A percentile compares a stretch with the other conserved stretches of the same genome.
Evolutionary conservation across 2,329 filamentous ascomycete species (phyloP).

Genomic region (Cercospora beticola): DNA sequence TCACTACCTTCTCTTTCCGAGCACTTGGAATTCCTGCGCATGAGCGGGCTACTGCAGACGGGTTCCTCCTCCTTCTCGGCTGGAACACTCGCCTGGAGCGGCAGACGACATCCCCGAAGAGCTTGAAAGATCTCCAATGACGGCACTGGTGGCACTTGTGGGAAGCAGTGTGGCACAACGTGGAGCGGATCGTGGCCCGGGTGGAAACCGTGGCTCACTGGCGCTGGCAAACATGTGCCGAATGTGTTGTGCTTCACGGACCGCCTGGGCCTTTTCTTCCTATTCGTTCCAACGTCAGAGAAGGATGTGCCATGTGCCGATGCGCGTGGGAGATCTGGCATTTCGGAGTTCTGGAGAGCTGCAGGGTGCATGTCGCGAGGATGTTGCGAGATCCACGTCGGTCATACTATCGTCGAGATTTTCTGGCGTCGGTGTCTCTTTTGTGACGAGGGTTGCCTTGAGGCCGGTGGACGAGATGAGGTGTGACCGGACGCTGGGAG

Average conservation of each 20-base stretch:
- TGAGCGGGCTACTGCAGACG: neutral
- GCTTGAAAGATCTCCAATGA: neutral
- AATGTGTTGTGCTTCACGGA: neutral
- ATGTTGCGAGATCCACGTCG: neutral
- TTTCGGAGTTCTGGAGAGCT: neutral
- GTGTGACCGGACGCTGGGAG: neutral
- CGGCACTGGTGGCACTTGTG: neutral
- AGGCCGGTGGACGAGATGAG: neutral
- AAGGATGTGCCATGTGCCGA: neutral
- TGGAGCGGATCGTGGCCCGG: neutral
- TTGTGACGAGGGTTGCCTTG: neutral
- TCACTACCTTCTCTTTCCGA: neutral
- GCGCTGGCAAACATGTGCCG: neutral
- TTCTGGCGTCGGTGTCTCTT: neutral
- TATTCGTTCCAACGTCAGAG: neutral
- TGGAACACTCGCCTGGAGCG: neutral
- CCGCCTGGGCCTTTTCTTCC: neutral
- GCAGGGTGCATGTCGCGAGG: neutral
- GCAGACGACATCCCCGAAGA: neutral
- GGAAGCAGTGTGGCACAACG: neutral
- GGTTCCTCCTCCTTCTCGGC: neutral
- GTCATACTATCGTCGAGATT: neutral
- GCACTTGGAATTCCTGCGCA: neutral
- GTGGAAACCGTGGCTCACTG: neutral
- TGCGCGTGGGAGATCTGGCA: neutral